phyloP scores from a whole-genome alignment of 352 stramenopile genomes.

The Blastocystis sp. region DNA sequence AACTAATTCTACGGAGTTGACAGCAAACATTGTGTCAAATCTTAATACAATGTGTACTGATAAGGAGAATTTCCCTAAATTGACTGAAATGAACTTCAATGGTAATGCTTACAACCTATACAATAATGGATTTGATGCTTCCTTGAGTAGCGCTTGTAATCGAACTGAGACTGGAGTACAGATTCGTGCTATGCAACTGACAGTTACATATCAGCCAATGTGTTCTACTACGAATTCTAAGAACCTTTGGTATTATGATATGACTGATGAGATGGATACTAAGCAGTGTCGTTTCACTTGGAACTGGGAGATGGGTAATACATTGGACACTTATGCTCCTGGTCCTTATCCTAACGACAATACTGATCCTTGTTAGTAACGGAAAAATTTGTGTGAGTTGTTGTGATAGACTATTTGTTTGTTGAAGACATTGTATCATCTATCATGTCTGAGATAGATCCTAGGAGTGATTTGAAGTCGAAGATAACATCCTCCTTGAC shows the following conservation, averaged over 20 bases:
- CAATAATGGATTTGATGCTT: background rate
- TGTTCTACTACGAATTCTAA: no score
- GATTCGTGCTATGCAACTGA: background rate
- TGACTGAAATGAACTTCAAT: background rate
- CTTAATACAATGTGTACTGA: conserved; percentile 11
- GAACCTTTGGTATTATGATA: background rate
- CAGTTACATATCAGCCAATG: background rate
- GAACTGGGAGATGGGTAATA: conserved; percentile 19
- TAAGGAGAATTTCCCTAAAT: no score
- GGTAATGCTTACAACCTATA: background rate
- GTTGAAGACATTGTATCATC: no score
- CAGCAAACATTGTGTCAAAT: background rate
- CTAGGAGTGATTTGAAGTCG: background rate
- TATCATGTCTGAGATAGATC: background rate
- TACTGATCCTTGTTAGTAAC: background rate
- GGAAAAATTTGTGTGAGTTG: background rate
- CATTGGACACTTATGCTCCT: background rate
- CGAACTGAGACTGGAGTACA: background rate
- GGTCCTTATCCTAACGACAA: no score
- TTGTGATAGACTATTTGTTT: background rate
- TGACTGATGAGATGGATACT: background rate
- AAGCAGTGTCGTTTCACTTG: conserved; percentile 38
- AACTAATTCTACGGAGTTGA: background rate
- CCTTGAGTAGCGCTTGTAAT: background rate
- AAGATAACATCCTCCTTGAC: background rate